Percentiles rank a stretch among this genome's conserved stretches.
Conservation (phyloP, 208 protist genomes). For the Chromosphaera perkinsii region DNA sequence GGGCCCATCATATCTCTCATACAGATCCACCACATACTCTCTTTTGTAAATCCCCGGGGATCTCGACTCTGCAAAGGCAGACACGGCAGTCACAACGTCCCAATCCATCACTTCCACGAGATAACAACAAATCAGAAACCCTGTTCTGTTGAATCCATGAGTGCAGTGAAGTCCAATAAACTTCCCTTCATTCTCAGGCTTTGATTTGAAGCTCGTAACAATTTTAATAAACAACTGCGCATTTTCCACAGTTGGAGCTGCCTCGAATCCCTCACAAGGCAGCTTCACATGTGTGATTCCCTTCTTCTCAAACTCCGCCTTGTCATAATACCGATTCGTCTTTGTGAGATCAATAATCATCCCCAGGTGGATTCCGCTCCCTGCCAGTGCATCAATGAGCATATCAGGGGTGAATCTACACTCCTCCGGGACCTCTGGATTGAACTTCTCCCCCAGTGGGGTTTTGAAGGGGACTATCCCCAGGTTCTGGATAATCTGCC, state of each 20-base stretch:
- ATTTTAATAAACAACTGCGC: not conserved
- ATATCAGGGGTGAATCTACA: no score
- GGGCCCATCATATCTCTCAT: slow-evolving; percentile 2
- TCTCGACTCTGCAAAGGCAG: slow-evolving; percentile 22
- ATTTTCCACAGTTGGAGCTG: not conserved
- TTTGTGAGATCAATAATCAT: slow-evolving; percentile 37
- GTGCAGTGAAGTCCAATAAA: slow-evolving; percentile 41
- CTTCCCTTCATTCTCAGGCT: not conserved
- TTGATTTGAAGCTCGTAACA: no score
- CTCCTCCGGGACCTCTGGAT: no score
- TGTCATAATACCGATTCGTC: slow-evolving; percentile 33
- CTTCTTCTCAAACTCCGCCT: not conserved
- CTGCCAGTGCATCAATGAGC: no score
- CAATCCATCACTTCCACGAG: slow-evolving; percentile 13
- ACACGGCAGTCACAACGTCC: slow-evolving; percentile 7
- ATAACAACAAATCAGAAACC: slow-evolving; percentile 37
- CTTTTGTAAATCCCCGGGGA: slow-evolving; percentile 35
- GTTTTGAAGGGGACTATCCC: no score
- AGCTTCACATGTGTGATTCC: slow-evolving; percentile 10
- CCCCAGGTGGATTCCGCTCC: no score
- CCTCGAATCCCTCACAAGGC: slow-evolving; percentile 18
- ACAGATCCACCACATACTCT: slow-evolving; percentile 22
- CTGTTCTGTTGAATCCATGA: slow-evolving; percentile 46
- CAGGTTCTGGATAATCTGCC: no score
- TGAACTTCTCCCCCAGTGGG: no score